Base-by-base conservation (phyloP, 768 basidiomycete species). In the Psilocybe cubensis region DNA sequence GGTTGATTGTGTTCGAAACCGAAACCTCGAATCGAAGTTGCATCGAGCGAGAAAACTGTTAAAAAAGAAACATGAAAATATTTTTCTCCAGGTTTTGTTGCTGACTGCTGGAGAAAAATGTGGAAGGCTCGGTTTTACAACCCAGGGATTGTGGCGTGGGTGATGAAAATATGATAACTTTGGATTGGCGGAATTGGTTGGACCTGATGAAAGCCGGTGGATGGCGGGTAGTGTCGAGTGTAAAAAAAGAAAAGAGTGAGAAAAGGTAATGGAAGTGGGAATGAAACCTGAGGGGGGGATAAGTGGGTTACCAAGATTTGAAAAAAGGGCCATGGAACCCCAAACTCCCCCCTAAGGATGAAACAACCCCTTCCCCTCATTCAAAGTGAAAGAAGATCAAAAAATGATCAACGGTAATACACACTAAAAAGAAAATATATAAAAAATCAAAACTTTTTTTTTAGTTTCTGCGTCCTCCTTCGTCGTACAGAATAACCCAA, bases 401-500 rank as follows among this genome's bases (percentile, higher is more conserved):
- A 51, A 56, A 43, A 49, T 48, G 38, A 48, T 4, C 10, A 17
- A 12, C n/a, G 35, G n/a, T n/a, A n/a, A n/a, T 38, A 38, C 35
- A 38, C 35, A 38, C 35, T 38, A 38, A 63, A 62, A 63, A 48
- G 44, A 61, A 41, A 51, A 56, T 53, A 50, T 62, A 33, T 63
- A 54, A 52, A 38, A 38, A 60, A n/a, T n/a, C n/a, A n/a, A n/a
- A n/a, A n/a, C n/a, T n/a, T n/a, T 46, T 57, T 58, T 59, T 48
- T 45, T 46, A 56, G 45, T 20, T 28, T 27, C 14, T n/a, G n/a
- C n/a, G n/a, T n/a, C 28, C 23, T 14, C 31, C 52, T 61, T 63
- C 61, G 58, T 63, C 64, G 58, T 61, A 59, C 65, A 63, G 52
- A 60, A 40, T 58, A n/a, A n/a, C 49, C 51, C 58, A 62, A 62